phyloP scores from a whole-genome alignment of 768 basidiomycete genomes.

The Leccinum rimulosum region DNA sequence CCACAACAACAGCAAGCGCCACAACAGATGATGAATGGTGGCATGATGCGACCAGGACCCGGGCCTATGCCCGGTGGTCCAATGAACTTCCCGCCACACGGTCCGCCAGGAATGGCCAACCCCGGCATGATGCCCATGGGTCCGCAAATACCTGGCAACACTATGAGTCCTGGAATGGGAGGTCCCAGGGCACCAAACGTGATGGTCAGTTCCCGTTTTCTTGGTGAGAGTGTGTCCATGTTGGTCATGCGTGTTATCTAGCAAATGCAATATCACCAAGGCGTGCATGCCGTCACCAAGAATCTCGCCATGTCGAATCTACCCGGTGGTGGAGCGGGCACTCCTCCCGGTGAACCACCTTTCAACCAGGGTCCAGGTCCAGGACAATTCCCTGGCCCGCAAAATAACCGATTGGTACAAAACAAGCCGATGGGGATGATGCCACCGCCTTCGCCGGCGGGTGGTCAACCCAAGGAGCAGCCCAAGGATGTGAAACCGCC shows the following conservation, averaged over 20 bases:
- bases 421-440: slow-evolving; percentile 44
- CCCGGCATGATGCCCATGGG: slow-evolving; percentile 35
- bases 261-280: slow-evolving; percentile 36
- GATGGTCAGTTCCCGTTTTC: slow-evolving; percentile 23
- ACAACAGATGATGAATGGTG: slow-evolving; percentile 40
- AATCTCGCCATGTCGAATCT: slow-evolving; percentile 29
- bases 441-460: slow-evolving; percentile 51
- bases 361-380: slow-evolving; percentile 33
- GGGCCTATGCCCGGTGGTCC: slow-evolving; percentile 33
- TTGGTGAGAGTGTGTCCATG: not conserved
- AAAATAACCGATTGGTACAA: slow-evolving; percentile 32
- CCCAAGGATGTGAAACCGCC: slow-evolving; percentile 35
- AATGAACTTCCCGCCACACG: slow-evolving; percentile 35
- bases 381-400: slow-evolving; percentile 34
- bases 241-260: slow-evolving; percentile 17
- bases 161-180: slow-evolving; percentile 40
- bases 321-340: slow-evolving; percentile 37
- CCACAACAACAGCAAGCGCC: slow-evolving; percentile 34
- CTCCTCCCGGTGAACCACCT: slow-evolving; percentile 46
- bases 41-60: slow-evolving; percentile 38
- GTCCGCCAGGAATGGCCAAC: slow-evolving; percentile 31
- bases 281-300: slow-evolving; percentile 37
- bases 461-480: slow-evolving; percentile 31
- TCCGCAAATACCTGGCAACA: slow-evolving; percentile 28
- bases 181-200: slow-evolving; percentile 27